Conservation (phyloP, 2,329 filamentous ascomycete genomes). For the Trichoderma endophyticum region DNA sequence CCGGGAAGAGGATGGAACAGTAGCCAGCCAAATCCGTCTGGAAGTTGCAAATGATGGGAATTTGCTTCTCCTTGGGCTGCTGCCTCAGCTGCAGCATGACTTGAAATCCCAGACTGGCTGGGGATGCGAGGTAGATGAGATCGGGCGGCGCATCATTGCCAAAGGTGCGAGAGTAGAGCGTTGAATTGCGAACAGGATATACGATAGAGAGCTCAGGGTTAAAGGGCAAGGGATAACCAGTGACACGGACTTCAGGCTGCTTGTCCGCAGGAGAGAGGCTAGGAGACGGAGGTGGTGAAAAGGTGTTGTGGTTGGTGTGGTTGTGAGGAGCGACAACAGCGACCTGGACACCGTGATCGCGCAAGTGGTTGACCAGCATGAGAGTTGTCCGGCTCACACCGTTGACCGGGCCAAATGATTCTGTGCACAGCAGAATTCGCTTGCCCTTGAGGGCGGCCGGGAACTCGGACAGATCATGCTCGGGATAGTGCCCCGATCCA, state of each 20-base stretch:
- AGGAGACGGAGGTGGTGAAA: conserved; percentile 42
- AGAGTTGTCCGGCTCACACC: conserved; percentile 69
- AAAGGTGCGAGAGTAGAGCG: conserved; percentile 59
- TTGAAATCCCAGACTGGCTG: conserved; percentile 67
- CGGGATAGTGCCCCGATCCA: conserved; percentile 21
- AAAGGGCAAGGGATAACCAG: conserved; percentile 65
- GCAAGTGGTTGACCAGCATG: conserved; percentile 65
- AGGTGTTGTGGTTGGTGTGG: conserved; percentile 53
- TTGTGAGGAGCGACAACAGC: conserved; percentile 64
- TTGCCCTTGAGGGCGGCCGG: conserved; percentile 53
- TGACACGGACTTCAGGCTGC: conserved; percentile 54
- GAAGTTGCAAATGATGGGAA: conserved; percentile 65
- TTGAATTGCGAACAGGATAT: conserved; percentile 64
- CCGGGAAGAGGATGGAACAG: conserved; percentile 65
- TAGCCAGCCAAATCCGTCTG: conserved; percentile 70
- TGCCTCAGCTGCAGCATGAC: conserved; percentile 67
- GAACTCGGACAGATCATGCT: conserved; percentile 44
- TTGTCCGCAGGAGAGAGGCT: conserved; percentile 32
- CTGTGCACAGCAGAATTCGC: conserved; percentile 64
- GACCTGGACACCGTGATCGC: conserved; percentile 60
- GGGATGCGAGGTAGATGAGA: conserved; percentile 66
- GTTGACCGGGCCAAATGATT: conserved; percentile 70
- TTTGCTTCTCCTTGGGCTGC: conserved; percentile 50
- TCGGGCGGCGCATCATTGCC: conserved; percentile 51
- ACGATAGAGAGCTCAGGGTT: conserved; percentile 69